phyloP scores from a whole-genome alignment of 345 rosid genomes.

The Raphanus sativus region DNA sequence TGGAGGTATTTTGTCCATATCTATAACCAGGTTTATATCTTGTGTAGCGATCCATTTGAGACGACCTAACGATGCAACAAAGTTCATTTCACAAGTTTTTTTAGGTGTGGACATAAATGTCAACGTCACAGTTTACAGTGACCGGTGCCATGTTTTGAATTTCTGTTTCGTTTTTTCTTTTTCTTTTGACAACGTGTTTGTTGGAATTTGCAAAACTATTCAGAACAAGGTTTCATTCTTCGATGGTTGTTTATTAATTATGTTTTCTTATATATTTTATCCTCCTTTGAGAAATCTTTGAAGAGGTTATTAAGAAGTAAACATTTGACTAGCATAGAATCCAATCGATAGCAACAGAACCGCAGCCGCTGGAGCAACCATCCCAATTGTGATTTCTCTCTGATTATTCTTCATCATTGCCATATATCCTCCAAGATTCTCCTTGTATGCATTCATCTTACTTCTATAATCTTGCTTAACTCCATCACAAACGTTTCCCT shows the following conservation, averaged over 20 bases:
- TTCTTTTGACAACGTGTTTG: background rate
- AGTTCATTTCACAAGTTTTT: too few species aligned
- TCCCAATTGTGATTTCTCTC: conserved; percentile 17
- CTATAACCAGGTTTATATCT: too few species aligned
- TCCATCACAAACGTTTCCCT: conserved; percentile 13
- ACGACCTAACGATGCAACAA: too few species aligned
- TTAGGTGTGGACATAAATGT: too few species aligned
- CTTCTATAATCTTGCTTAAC: conserved; percentile 23
- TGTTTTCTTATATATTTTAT: background rate
- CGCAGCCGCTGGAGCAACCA: conserved; percentile 28
- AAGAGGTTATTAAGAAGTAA: conserved; percentile 13
- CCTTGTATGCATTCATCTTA: conserved; percentile 28
- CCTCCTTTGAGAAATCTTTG: background rate
- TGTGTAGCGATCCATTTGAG: too few species aligned
- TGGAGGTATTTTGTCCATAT: too few species aligned
- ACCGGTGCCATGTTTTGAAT: background rate
- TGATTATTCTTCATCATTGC: conserved; percentile 32
- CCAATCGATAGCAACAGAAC: conserved; percentile 35
- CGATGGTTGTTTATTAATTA: background rate
- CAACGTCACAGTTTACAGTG: too few species aligned
- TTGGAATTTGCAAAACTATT: background rate
- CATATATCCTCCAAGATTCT: conserved; percentile 36
- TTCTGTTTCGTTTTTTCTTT: background rate
- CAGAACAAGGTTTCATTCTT: background rate
- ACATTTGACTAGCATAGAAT: conserved; percentile 29